Evolutionary conservation across 306 rosid genomes (phyloP).

Genomic region (Dryas octopetala): DNA sequence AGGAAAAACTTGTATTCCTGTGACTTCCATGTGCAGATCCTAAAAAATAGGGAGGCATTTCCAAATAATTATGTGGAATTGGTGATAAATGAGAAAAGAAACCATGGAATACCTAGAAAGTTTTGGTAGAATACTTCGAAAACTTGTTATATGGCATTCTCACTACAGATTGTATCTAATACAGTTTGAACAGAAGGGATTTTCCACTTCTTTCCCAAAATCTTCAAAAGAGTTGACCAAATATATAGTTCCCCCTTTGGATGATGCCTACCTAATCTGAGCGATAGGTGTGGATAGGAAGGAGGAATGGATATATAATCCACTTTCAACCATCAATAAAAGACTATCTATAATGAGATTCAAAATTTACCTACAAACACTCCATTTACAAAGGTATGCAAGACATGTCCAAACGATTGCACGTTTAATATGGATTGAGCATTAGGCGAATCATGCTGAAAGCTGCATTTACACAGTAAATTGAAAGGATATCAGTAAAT

Average conservation of each 20-base stretch:
- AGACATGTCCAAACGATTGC: slow-evolving; percentile 56
- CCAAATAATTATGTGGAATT: background rate
- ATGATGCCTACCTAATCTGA: too few relatives aligned
- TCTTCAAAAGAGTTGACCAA: too few relatives aligned
- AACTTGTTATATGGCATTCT: too few relatives aligned
- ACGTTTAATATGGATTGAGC: slow-evolving; percentile 45
- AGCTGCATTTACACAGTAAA: slow-evolving; percentile 21
- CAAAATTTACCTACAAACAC: slow-evolving; percentile 48
- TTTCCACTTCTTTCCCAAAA: too few relatives aligned
- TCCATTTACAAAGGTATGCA: slow-evolving; percentile 73
- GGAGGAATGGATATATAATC: too few relatives aligned
- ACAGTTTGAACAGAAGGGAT: too few relatives aligned
- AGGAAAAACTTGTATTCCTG: slow-evolving; percentile 31
- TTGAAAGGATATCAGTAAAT: background rate
- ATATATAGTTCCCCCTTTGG: too few relatives aligned
- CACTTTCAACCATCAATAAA: too few relatives aligned
- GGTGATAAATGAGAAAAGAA: background rate
- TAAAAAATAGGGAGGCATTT: slow-evolving; percentile 25
- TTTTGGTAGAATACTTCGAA: too few relatives aligned
- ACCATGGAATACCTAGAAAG: background rate
- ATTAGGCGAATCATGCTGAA: slow-evolving; percentile 30
- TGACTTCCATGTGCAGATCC: slow-evolving; percentile 76
- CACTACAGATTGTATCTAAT: too few relatives aligned
- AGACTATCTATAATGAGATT: background rate
- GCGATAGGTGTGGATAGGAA: too few relatives aligned